A percentile compares a stretch with the other conserved stretches of the same genome.
These are phyloP conservation scores for Pholiota microspora DNA, from an alignment of 768 basidiomycete genomes.

Conservation along the genomic window DNA sequence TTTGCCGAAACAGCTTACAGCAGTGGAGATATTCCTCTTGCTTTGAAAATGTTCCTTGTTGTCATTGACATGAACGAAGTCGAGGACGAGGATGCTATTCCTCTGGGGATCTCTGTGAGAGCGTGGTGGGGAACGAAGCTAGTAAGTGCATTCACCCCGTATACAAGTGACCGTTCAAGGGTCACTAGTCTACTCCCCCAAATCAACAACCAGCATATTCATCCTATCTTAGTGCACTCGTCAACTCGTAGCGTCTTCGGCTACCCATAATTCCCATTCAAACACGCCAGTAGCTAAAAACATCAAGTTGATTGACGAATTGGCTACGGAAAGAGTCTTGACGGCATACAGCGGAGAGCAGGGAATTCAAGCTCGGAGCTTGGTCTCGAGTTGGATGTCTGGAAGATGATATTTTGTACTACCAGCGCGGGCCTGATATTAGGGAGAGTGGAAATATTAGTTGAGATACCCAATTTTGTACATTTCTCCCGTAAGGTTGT, in stretches of 20 bases:
- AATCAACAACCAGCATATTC: too few relatives aligned
- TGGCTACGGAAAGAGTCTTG: conserved; percentile 70
- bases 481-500: too few relatives aligned
- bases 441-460: too few relatives aligned
- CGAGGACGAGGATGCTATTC: conserved; percentile 44
- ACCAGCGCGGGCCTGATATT: too few relatives aligned
- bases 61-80: conserved; percentile 76
- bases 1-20: conserved; percentile 90
- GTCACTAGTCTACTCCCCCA: too few relatives aligned
- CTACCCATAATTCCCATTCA: conserved; percentile 48
- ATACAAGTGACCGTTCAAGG: neutral
- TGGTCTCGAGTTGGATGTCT: conserved; percentile 46
- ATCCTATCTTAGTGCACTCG: conserved; percentile 50
- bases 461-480: too few relatives aligned
- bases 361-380: conserved; percentile 38
- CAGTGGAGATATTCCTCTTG: conserved; percentile 67
- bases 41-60: conserved; percentile 77
- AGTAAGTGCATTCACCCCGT: conserved; percentile 41
- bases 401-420: too few relatives aligned
- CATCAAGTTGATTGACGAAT: conserved; percentile 59
- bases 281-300: conserved; percentile 57
- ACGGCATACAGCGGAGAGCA: conserved; percentile 55
- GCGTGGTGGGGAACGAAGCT: conserved; percentile 87
- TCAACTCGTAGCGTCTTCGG: conserved; percentile 43
- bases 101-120: conserved; percentile 57